A percentile compares a stretch with the other conserved stretches of the same genome.
Conservation (phyloP, 495 filamentous ascomycete genomes). For the Bryoglossum gracile region DNA sequence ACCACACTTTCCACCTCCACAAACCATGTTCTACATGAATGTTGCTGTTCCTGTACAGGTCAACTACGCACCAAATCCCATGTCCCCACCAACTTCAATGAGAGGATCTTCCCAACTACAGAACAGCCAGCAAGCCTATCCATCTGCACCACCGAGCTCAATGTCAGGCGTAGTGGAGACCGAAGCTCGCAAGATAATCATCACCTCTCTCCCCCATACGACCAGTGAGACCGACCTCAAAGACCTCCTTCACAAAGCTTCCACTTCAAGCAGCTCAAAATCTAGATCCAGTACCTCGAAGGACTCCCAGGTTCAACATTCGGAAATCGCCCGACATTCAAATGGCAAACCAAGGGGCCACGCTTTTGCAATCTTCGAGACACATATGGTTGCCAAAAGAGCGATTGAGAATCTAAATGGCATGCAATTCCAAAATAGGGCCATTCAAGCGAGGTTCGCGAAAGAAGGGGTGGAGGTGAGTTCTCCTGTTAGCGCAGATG, state of each 20-base stretch:
- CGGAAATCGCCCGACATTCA: slow-evolving; percentile 3
- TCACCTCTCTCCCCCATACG: slow-evolving; percentile 8
- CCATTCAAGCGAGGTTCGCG: slow-evolving; percentile 4
- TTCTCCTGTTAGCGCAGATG: no score
- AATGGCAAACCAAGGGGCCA: slow-evolving; percentile 8
- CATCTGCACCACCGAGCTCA: not conserved
- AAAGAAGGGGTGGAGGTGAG: slow-evolving; percentile 14
- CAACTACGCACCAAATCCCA: not conserved
- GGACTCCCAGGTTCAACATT: not conserved
- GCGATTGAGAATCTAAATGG: slow-evolving; percentile 9
- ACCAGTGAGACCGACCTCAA: not conserved
- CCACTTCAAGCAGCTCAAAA: not conserved
- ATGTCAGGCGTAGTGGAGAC: slow-evolving; percentile 7
- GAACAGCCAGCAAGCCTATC: not conserved
- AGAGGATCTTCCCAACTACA: no score
- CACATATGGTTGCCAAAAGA: slow-evolving; percentile 2
- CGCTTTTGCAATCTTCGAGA: slow-evolving; percentile 13
- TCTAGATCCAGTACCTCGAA: not conserved
- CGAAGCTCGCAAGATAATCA: slow-evolving; percentile 18
- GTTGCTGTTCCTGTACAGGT: not conserved
- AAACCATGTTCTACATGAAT: no score
- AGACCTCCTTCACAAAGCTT: not conserved
- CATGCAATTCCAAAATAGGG: not conserved
- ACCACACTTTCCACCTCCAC: not conserved
- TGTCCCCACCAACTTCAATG: not conserved